Percentiles rank a stretch among this genome's conserved stretches.
phyloP scores from a whole-genome alignment of 176 grass and related monocot species.

The Lolium multiflorum region DNA sequence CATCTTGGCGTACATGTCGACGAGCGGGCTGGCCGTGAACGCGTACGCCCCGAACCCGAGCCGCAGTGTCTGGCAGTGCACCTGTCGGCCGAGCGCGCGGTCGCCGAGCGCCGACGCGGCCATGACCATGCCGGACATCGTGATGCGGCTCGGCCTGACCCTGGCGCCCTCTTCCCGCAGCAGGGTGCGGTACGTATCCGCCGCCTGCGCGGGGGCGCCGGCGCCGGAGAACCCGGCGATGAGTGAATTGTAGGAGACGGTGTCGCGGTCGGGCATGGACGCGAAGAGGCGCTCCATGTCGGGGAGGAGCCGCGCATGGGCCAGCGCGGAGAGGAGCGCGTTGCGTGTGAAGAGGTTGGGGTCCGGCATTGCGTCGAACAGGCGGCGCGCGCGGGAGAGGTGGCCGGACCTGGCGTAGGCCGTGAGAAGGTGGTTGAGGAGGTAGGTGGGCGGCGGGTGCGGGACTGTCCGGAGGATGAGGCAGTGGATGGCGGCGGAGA shows the following conservation, averaged over 20 bases:
- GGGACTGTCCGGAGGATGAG: slow-evolving; percentile 45
- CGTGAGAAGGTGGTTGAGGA: slow-evolving; percentile 57
- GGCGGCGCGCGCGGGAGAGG: slow-evolving; percentile 35
- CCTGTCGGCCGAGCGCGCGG: slow-evolving; percentile 47
- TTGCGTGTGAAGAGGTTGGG: slow-evolving; percentile 62
- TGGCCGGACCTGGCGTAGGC: slow-evolving; percentile 47
- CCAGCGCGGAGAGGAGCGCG: slow-evolving; percentile 57
- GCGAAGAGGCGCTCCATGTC: slow-evolving; percentile 51
- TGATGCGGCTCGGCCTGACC: slow-evolving; percentile 52
- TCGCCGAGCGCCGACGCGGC: slow-evolving; percentile 34
- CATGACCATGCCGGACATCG: slow-evolving; percentile 61
- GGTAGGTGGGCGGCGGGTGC: slow-evolving; percentile 34
- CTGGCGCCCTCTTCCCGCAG: slow-evolving; percentile 24
- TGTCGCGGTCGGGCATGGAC: slow-evolving; percentile 48
- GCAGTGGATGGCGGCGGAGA: slow-evolving; percentile 40
- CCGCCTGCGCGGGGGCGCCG: slow-evolving; percentile 6
- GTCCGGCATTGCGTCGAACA: slow-evolving; percentile 62
- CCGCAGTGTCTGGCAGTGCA: slow-evolving; percentile 61
- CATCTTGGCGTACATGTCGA: slow-evolving; percentile 71
- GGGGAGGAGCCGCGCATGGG: slow-evolving; percentile 16
- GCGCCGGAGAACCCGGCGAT: slow-evolving; percentile 47
- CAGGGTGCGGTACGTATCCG: slow-evolving; percentile 32
- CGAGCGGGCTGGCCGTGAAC: slow-evolving; percentile 57
- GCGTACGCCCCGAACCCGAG: slow-evolving; percentile 54
- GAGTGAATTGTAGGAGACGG: slow-evolving; percentile 65